Evolutionary conservation across 257 asterid species (phyloP), one percentile per base, ranked within the genome.

Genomic region (Nicotiana tomentosiformis): DNA sequence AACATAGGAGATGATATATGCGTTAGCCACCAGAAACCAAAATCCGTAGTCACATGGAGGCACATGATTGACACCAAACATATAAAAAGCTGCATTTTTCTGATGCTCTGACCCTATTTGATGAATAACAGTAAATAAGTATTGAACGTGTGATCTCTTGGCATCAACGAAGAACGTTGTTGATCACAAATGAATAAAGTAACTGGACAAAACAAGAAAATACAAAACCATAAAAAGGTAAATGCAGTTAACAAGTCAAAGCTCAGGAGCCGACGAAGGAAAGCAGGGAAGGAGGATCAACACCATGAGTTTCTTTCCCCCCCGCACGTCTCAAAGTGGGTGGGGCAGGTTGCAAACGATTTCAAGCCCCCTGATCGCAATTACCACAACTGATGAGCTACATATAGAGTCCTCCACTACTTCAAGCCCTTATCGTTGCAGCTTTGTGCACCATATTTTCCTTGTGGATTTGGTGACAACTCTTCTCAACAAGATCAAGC

Each of bases 391-490:
- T 46, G 61, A 74, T 74, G 62, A 74, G 46, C 80, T 51, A 51
- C 80, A 39, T 51, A 9, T 76, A 35, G 16, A 26, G 80, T 76
- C 23, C 17, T 51, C 29, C 80, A 14, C 33, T 23, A 46, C 77
- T 61, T 92, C 90, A 95, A 82, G 89, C 93, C 86, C 88, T 93
- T 62, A 94, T 82, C 9, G 91, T 83, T 14, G 92, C 95, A 67
- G 93, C 90, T 89, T 90, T 96, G 94, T 96, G 98, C 79, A 94
- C 92, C 98, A 96, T 96, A 0, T 89, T 93, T 90, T 96, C 99
- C 92, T 94, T 94, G 90, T 96, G 99, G 62, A 96, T 96, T 87
- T 96, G 99, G 91, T 96, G 99, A 89, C 99, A 96, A 83, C 99
- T 94, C 95, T 94, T 96, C 88, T 94, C 99, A n/a, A 94, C 98